phyloP scores from a whole-genome alignment of 1,284 basidiomycete species.

The Trichosporon asahii region DNA sequence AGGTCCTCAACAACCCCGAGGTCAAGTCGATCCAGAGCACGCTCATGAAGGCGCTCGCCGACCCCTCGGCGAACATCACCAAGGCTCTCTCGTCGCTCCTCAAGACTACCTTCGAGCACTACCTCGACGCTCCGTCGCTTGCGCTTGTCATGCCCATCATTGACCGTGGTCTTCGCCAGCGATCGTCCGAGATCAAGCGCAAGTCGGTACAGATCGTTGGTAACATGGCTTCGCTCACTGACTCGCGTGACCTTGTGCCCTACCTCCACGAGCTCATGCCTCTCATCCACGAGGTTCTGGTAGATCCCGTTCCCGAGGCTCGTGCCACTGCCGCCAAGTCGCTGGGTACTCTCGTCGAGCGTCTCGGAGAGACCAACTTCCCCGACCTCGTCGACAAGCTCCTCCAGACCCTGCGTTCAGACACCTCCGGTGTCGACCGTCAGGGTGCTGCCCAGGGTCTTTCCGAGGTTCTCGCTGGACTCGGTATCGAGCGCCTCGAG shows the following conservation, averaged over 20 bases:
- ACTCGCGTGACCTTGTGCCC: constrained; percentile 94
- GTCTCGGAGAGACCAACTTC: constrained; percentile 92
- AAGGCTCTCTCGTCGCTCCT: constrained; percentile 77
- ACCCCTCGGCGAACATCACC: constrained; percentile 83
- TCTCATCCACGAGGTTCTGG: constrained; percentile 84
- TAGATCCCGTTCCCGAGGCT: constrained; percentile 94
- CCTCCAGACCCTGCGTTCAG: constrained; percentile 83
- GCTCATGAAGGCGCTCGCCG: constrained; percentile 91
- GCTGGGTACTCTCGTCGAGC: constrained; percentile 93
- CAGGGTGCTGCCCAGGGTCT: constrained; percentile 96
- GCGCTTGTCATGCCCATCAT: constrained; percentile 95
- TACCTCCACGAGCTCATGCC: constrained; percentile 86
- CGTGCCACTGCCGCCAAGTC: constrained; percentile 96
- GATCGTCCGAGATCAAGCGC: constrained; percentile 89
- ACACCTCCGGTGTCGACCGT: constrained; percentile 91
- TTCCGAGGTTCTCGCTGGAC: constrained; percentile 88
- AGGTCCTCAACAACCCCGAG: constrained; percentile 91
- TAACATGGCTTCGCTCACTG: constrained; percentile 90
- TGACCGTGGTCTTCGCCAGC: constrained; percentile 86
- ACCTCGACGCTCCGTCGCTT: constrained; percentile 96
- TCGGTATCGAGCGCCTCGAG: constrained; percentile 96
- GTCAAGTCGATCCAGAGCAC: constrained; percentile 89
- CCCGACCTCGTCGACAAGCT: constrained; percentile 91
- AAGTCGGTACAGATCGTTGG: constrained; percentile 97
- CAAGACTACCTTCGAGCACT: constrained; percentile 96